Evolutionary conservation across 2,329 filamentous ascomycete species (phyloP).

Genomic region (Emericellopsis cladophorae): DNA sequence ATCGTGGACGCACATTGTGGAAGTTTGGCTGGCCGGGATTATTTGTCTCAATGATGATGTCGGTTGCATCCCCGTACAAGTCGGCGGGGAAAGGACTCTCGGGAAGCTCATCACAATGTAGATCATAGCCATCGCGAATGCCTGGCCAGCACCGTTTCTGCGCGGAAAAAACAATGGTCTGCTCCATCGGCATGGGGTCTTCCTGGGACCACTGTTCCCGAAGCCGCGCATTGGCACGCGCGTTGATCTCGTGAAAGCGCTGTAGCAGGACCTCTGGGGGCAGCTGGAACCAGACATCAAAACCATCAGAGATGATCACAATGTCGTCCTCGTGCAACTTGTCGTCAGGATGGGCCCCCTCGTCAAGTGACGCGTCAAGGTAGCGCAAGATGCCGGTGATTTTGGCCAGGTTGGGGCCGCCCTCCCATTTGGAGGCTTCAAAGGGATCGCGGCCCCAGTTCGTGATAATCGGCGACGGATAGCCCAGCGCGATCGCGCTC

Average conservation of each 20-base stretch:
- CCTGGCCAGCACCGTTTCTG: conserved; percentile 11
- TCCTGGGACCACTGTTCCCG: conserved; percentile 5
- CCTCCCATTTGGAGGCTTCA: conserved; percentile 1
- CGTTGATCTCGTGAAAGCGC: conserved; percentile 9
- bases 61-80: conserved; percentile 11
- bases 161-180: conserved; percentile 10
- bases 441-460: conserved; percentile 8
- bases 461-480: conserved; percentile 8
- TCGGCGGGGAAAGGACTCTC: conserved; percentile 9
- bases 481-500: conserved; percentile 7
- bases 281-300: conserved; percentile 15
- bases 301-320: conserved; percentile 12
- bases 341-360: not conserved
- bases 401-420: conserved; percentile 8
- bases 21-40: not conserved
- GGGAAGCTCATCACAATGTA: conserved; percentile 12
- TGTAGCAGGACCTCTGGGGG: conserved; percentile 11
- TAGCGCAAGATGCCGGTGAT: conserved; percentile 8
- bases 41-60: not conserved
- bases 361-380: conserved; percentile 4
- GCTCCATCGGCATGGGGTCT: conserved; percentile 7
- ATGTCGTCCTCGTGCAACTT: conserved; percentile 4
- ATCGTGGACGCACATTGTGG: conserved; percentile 11
- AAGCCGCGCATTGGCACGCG: conserved; percentile 6
- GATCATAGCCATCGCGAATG: conserved; percentile 5